These are phyloP conservation scores for Ettlia oleoabundans DNA, from an alignment of 139 green algal species.

Conservation along the genomic window DNA sequence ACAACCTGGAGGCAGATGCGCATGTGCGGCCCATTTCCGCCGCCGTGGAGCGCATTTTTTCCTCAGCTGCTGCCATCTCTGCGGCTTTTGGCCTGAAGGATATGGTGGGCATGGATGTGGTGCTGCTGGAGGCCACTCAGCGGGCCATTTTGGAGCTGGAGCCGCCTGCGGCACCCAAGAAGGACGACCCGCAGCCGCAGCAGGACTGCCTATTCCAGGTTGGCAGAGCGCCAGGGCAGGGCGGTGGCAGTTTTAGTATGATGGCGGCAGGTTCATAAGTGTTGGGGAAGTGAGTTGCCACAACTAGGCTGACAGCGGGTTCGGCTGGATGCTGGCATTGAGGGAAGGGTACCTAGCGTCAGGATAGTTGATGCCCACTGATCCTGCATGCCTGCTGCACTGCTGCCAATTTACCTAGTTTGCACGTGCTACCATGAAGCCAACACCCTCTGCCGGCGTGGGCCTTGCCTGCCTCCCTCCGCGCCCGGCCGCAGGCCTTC, in stretches of 20 bases:
- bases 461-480: not conserved
- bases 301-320: too few species aligned
- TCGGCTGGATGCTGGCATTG: too few species aligned
- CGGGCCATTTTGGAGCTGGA: slow-evolving; percentile 68
- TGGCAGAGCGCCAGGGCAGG: not conserved
- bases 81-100: slow-evolving; percentile 76
- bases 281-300: too few species aligned
- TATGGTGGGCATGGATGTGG: slow-evolving; percentile 74
- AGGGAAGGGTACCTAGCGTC: too few species aligned
- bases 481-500: slow-evolving; percentile 43
- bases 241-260: not conserved
- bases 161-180: slow-evolving; percentile 62
- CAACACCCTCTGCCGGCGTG: too few species aligned
- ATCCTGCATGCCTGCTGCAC: too few species aligned
- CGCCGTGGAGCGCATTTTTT: slow-evolving; percentile 81
- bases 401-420: too few species aligned
- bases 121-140: slow-evolving; percentile 72
- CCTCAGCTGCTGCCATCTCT: slow-evolving; percentile 78
- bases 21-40: slow-evolving; percentile 51
- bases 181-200: slow-evolving; percentile 61
- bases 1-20: slow-evolving; percentile 35
- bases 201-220: slow-evolving; percentile 72
- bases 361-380: too few species aligned
- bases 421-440: too few species aligned
- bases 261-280: too few species aligned